Evolutionary conservation across 2,329 filamentous ascomycete species (phyloP), one percentile per base, ranked within the genome.

Genomic region (Aspergillus cejpii): DNA sequence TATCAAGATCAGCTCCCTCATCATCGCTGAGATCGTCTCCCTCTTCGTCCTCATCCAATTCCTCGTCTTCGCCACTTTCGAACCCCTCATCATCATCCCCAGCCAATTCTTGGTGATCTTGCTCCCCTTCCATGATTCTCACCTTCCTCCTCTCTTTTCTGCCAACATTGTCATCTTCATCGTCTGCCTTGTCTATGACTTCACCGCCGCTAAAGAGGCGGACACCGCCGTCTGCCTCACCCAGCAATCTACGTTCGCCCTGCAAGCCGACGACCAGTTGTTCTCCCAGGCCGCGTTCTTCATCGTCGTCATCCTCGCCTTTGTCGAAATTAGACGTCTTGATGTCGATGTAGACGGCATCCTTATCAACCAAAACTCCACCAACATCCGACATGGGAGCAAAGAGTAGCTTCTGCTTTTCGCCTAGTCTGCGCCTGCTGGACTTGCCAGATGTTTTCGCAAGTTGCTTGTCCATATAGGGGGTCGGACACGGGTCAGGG

Each of bases 341-440:
- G 34, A 85, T 70, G 58, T 85, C 80, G 51, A 85, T 96, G 72
- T 94, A 98, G 28, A 98, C 90, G 6, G 91, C 90, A 68, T 98
- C 92, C 49, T 94, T 94, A 55, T 98, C 92, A 41, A 98, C 91
- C 62, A 97, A 83, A 10, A 98, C 80, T 58, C 92, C 92, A 53
- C 90, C 94, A 26, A 95, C 89, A 68, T 98, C 92, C 20, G 90
- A 95, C 91, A 98, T 97, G 26, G 92, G 94, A 2, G 92, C 94
- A 67, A 96, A 94, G 4, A 98, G 73, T 57, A 94, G 81, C 71
- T 96, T 96, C 63, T 98, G 91, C 69, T 97, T 98, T 63, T 98
- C 92, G 24, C 94, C 92, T 11, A 98, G 71, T 45, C 90, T 78
- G 59, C 84, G 81, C 52, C 89, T 76, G 31, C 83, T 84, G 26